Evolutionary conservation across 1,139 yeast genomes (phyloP), one percentile per base, ranked within the genome.

Genomic region (Pichia norvegensis): DNA sequence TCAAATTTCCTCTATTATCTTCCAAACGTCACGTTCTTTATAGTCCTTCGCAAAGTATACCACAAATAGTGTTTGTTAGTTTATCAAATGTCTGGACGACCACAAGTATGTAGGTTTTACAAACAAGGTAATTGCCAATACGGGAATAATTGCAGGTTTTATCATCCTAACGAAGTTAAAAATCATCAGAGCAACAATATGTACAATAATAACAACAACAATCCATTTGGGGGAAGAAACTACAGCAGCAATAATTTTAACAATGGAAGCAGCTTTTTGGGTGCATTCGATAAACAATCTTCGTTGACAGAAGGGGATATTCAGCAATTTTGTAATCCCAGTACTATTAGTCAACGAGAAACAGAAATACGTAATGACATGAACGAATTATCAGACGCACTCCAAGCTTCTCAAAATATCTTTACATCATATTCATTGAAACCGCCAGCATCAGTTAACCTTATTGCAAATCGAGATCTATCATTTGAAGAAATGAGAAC

Each of bases 401-500:
- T 45, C 4, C 20, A 46, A 1, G 22, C 29, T 4, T 40, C 40
- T 21, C 46, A 44, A 1, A 36, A 65, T 4, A 48, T 67, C 6
- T 61, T 68, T 7, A 60, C 73, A 0, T 52, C 66, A 1, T 69
- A 67, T 54, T 67, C 74, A 38, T 52, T 68, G 29, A 62, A 61
- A 1, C 55, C 57, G 4, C 73, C 73, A 0, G 69, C 70, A 2
- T 60, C 63, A 4, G 59, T 62, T 22, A 73, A 73, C 49, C 57
- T 79, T 38, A 76, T 80, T 7, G 56, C 66, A 2, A 77, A 73
- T 0, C 62, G 82, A 52, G 86, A 81, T 53, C 58, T 73, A 27
- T 78, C 85, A 0, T 69, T 66, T 33, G 85, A 80, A 52, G 86
- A 81, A 55, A 63, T 67, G 35, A 63, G 85, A 45, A 64, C 72